Conservation (phyloP, 129 eudicot genomes). For the Helianthus tuberosus region DNA sequence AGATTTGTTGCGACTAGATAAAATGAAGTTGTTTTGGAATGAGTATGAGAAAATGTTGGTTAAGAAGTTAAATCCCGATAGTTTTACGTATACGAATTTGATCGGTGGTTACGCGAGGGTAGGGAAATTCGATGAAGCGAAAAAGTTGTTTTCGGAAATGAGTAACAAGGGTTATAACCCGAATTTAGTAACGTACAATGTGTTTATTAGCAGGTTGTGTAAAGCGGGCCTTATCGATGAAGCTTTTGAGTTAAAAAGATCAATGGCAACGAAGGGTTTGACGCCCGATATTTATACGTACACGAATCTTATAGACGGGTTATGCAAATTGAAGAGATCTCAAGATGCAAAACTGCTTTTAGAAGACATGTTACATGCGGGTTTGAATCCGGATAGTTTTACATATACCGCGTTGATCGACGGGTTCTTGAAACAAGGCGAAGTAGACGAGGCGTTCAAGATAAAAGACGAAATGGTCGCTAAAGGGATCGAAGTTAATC, state of each 20-base stretch:
- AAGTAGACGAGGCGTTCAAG: constrained; percentile 55
- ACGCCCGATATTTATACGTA: constrained; percentile 65
- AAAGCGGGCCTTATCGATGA: constrained; percentile 55
- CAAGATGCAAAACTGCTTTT: constrained; percentile 61
- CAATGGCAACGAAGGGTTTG: constrained; percentile 57
- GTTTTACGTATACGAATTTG: constrained; percentile 58
- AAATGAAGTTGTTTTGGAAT: constrained; percentile 60
- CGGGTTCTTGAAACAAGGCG: constrained; percentile 77
- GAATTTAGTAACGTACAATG: constrained; percentile 63
- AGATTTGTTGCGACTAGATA: constrained; percentile 52
- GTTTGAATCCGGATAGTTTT: constrained; percentile 51
- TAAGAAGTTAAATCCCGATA: constrained; percentile 42
- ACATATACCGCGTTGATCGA: constrained; percentile 60
- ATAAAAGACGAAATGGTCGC: constrained; percentile 38
- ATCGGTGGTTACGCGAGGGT: constrained; percentile 58
- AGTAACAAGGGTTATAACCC: constrained; percentile 55
- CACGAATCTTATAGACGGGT: constrained; percentile 57
- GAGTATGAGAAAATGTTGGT: constrained; percentile 53
- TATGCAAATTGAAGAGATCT: constrained; percentile 58
- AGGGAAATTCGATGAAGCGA: constrained; percentile 55
- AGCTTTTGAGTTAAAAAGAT: constrained; percentile 58
- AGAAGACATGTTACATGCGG: constrained; percentile 52
- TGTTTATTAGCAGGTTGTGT: constrained; percentile 65
- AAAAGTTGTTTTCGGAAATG: constrained; percentile 56
- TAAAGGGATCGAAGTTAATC: constrained; percentile 23